Evolutionary conservation across 2,329 filamentous ascomycete species (phyloP).

Genomic region (Sporothrix variecibatus): DNA sequence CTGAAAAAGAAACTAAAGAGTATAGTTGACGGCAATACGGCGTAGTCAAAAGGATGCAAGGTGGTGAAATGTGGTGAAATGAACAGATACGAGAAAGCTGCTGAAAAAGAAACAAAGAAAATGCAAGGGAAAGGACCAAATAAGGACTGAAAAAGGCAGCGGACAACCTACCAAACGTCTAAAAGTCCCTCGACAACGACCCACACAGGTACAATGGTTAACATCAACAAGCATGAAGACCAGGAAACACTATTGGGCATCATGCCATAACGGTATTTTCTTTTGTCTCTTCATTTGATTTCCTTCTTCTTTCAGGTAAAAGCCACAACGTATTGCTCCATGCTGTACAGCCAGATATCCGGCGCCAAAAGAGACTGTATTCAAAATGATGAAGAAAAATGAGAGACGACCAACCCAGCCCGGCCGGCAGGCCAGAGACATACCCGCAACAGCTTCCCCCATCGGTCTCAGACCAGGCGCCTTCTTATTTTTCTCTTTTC

Average conservation of each 20-base stretch:
- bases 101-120: background rate
- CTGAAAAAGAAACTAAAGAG: slow-evolving; percentile 10
- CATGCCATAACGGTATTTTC: background rate
- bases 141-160: background rate
- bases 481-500: background rate
- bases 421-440: background rate
- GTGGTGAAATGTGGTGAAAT: background rate
- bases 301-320: background rate
- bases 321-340: background rate
- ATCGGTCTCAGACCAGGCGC: background rate
- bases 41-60: background rate
- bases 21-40: background rate
- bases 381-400: background rate
- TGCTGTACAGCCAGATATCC: background rate
- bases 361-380: background rate
- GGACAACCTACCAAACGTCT: background rate
- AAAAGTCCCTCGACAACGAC: background rate
- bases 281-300: background rate
- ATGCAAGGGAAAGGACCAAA: background rate
- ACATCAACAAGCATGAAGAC: slow-evolving; percentile 9
- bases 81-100: background rate
- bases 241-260: background rate
- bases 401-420: background rate
- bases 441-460: background rate
- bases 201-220: background rate